phyloP scores from a whole-genome alignment of 2,329 filamentous ascomycete genomes.

The Pseudogymnoascus sp. region DNA sequence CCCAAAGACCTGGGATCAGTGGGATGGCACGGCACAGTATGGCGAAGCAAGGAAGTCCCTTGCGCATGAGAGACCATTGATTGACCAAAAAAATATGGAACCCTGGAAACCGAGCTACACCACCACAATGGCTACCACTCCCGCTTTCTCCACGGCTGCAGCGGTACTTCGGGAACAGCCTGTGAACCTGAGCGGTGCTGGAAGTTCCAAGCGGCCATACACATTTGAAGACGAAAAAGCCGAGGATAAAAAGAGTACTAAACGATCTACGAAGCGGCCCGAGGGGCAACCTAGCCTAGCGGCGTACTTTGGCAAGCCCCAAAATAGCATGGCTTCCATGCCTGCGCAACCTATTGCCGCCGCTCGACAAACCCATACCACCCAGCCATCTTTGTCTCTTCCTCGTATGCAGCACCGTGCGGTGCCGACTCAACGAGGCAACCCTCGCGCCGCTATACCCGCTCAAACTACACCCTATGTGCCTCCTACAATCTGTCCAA shows the following conservation, averaged over 20 bases:
- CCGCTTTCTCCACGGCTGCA: neutral
- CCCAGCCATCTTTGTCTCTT: neutral
- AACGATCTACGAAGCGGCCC: neutral
- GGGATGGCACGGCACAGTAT: neutral
- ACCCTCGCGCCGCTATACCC: neutral
- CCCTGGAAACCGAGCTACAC: neutral
- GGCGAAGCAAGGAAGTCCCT: neutral
- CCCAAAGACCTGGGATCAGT: neutral
- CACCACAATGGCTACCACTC: conserved; percentile 1
- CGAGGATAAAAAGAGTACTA: neutral
- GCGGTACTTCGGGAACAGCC: neutral
- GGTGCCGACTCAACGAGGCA: neutral
- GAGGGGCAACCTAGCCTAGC: conserved; percentile 3
- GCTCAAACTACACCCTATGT: neutral
- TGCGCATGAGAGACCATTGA: neutral
- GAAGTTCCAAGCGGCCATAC: neutral
- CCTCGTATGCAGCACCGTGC: neutral
- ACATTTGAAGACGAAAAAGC: neutral
- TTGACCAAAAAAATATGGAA: neutral
- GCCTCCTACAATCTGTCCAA: conserved; percentile 3
- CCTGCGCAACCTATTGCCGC: neutral
- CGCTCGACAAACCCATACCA: neutral
- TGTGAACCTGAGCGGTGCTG: neutral
- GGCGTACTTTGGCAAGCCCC: neutral
- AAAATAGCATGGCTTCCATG: neutral